Evolutionary conservation across 345 rosid genomes (phyloP).

Genomic region (Euphorbia pulcherrima): DNA sequence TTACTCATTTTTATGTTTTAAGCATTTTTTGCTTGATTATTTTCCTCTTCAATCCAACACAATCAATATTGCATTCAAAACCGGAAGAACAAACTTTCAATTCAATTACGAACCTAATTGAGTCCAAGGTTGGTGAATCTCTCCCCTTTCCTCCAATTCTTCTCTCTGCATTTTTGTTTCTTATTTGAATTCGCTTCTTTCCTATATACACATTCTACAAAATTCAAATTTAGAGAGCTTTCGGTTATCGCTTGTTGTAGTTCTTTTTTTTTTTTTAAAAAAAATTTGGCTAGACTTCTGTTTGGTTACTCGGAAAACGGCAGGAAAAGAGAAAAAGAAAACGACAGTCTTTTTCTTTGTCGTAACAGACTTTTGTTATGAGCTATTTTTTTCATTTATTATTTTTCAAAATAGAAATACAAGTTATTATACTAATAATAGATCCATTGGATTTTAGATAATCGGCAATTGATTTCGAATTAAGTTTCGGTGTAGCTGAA

Average conservation of each 20-base stretch:
- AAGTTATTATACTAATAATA: slow-evolving; percentile 5
- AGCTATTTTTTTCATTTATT: neutral
- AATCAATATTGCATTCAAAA: neutral
- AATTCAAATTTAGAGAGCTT: neutral
- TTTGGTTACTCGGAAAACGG: slow-evolving; percentile 48
- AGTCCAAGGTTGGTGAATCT: slow-evolving; percentile 20
- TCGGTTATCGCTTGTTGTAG: neutral
- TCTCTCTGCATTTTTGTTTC: neutral
- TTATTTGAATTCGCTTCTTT: slow-evolving; percentile 4
- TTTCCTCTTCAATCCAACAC: too few species aligned
- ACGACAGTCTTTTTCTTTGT: neutral
- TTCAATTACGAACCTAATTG: neutral
- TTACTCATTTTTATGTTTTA: too few species aligned
- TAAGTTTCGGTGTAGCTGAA: neutral
- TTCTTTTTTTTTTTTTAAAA: neutral
- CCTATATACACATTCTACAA: too few species aligned
- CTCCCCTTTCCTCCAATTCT: neutral
- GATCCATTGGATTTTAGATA: neutral
- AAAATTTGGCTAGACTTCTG: slow-evolving; percentile 23
- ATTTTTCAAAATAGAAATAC: slow-evolving; percentile 6
- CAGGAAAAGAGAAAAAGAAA: slow-evolving; percentile 17
- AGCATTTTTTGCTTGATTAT: too few species aligned
- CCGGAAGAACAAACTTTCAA: slow-evolving; percentile 5
- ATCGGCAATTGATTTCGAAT: neutral
- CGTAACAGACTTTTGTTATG: slow-evolving; percentile 3